These are phyloP conservation scores for Aspergillus quadrilineatus DNA, from an alignment of 2,329 filamentous ascomycete genomes.

Conservation along the genomic window DNA sequence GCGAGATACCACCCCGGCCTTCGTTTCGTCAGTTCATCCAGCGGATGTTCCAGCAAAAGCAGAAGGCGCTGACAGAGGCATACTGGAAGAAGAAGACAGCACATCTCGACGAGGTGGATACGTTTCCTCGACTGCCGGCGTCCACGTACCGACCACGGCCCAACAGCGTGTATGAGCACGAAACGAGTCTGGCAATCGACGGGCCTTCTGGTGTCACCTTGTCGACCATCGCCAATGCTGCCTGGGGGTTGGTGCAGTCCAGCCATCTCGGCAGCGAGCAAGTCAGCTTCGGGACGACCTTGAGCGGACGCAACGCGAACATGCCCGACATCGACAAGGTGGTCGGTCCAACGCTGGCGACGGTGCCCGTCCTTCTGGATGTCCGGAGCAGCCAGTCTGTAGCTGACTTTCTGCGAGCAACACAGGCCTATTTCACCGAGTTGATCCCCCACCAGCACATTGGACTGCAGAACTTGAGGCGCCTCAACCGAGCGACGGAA, in stretches of 20 bases:
- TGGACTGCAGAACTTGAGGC: conserved; percentile 19
- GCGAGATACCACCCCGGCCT: not conserved
- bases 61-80: not conserved
- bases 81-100: not conserved
- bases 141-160: not conserved
- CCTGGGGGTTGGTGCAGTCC: not conserved
- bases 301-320: not conserved
- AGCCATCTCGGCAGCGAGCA: not conserved
- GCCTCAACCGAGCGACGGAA: not conserved
- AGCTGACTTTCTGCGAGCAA: not conserved
- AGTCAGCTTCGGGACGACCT: not conserved
- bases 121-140: not conserved
- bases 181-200: not conserved
- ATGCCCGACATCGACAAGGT: not conserved
- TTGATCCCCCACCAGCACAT: conserved; percentile 19
- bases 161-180: not conserved
- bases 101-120: not conserved
- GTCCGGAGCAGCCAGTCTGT: not conserved
- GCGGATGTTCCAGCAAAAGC: not conserved
- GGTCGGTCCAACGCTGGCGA: not conserved
- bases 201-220: not conserved
- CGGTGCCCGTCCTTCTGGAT: not conserved
- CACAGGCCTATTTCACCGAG: conserved; percentile 14
- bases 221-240: not conserved
- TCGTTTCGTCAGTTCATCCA: not conserved